phyloP scores from a whole-genome alignment of 495 filamentous ascomycete genomes.

The Lophiostoma macrostomum region DNA sequence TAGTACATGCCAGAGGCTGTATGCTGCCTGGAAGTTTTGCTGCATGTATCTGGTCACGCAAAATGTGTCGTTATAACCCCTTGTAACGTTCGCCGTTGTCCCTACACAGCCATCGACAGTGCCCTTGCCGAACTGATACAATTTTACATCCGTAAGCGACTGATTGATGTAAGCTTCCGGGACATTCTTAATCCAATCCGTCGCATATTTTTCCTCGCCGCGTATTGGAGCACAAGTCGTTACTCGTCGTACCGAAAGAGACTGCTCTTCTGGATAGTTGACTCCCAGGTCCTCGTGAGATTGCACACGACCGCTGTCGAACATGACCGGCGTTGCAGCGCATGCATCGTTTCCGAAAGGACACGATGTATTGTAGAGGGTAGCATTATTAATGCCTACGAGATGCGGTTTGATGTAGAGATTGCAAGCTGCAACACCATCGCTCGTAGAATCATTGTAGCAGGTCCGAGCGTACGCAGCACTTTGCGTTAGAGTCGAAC shows the following conservation, averaged over 20 bases:
- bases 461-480: constrained; percentile 19
- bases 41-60: constrained; percentile 18
- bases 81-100: neutral
- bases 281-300: constrained; percentile 27
- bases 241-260: constrained; percentile 10
- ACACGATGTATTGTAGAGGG: constrained; percentile 11
- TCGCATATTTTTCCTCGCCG: constrained; percentile 13
- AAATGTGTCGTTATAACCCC: constrained; percentile 5
- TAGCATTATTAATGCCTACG: constrained; percentile 4
- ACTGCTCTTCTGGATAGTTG: constrained; percentile 20
- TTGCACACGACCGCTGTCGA: constrained; percentile 22
- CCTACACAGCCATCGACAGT: constrained; percentile 1
- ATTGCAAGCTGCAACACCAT: constrained; percentile 8
- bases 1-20: too few species aligned
- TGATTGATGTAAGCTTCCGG: neutral
- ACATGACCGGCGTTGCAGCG: neutral
- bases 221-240: constrained; percentile 22
- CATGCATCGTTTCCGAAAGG: constrained; percentile 21
- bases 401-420: constrained; percentile 11
- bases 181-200: constrained; percentile 5
- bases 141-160: constrained; percentile 11
- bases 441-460: constrained; percentile 13
- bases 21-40: constrained; percentile 1
- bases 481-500: constrained; percentile 12
- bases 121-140: constrained; percentile 17